Evolutionary conservation across 352 stramenopile genomes (phyloP).

Genomic region (Plasmopara muralis): DNA sequence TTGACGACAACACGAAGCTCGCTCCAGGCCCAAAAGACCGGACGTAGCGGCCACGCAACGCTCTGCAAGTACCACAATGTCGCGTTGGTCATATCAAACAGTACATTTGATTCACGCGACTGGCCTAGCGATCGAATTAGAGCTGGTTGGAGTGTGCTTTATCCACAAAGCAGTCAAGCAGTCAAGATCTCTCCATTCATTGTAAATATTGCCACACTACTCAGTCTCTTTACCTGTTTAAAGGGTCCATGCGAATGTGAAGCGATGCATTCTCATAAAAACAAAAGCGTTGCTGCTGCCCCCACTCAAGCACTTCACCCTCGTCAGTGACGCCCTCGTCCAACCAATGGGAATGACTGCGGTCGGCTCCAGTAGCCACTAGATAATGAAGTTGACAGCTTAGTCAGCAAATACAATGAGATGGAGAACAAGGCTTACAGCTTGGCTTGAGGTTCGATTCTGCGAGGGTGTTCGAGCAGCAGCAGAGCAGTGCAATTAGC

Average conservation of each 20-base stretch:
- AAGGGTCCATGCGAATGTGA: slow-evolving; percentile 55
- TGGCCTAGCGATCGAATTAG: slow-evolving; percentile 61
- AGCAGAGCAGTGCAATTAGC: slow-evolving; percentile 13
- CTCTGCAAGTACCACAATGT: slow-evolving; percentile 48
- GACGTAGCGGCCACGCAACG: slow-evolving; percentile 46
- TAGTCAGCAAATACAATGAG: not conserved
- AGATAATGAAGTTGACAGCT: slow-evolving; percentile 4
- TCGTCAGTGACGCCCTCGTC: slow-evolving; percentile 41
- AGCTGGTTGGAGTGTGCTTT: slow-evolving; percentile 54
- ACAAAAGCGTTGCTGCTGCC: slow-evolving; percentile 59
- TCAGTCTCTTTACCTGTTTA: slow-evolving; percentile 44
- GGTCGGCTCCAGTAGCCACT: slow-evolving; percentile 23
- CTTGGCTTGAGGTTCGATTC: not conserved
- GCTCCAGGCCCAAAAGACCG: slow-evolving; percentile 77
- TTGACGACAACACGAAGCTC: slow-evolving; percentile 59
- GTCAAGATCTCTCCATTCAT: slow-evolving; percentile 3
- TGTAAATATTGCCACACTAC: not conserved
- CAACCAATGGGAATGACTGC: slow-evolving; percentile 41
- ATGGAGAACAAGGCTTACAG: slow-evolving; percentile 1
- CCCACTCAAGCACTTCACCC: slow-evolving; percentile 42
- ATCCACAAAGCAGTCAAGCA: slow-evolving; percentile 1
- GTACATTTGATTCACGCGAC: slow-evolving; percentile 43
- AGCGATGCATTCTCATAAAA: slow-evolving; percentile 76
- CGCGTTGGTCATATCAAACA: slow-evolving; percentile 47
- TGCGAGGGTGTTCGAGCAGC: slow-evolving; percentile 5